Percentiles rank a stretch among this genome's conserved stretches.
phyloP scores from a whole-genome alignment of 164 flowering plant genomes.

The Taxillus chinensis region DNA sequence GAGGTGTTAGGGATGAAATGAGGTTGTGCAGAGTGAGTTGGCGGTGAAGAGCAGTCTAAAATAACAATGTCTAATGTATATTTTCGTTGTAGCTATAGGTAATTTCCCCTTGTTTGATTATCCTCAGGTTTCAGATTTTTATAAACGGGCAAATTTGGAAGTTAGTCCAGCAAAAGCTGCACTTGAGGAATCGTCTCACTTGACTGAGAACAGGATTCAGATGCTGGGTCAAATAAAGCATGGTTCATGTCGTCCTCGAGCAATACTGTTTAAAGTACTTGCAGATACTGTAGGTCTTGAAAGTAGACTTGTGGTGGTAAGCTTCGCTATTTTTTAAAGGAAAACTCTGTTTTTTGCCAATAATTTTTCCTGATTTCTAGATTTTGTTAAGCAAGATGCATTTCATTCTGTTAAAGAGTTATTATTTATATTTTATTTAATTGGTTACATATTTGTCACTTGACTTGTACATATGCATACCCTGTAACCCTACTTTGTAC shows the following conservation, averaged over 20 bases:
- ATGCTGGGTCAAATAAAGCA: slow-evolving; percentile 82
- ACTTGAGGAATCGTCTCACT: slow-evolving; percentile 50
- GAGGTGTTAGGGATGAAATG: too few species aligned
- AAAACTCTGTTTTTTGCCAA: too few species aligned
- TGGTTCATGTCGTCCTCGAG: slow-evolving; percentile 90
- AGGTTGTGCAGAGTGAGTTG: too few species aligned
- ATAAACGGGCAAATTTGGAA: slow-evolving; percentile 63
- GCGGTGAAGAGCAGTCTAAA: too few species aligned
- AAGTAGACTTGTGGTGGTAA: slow-evolving; percentile 83
- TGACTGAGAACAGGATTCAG: slow-evolving; percentile 52
- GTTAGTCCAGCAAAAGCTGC: slow-evolving; percentile 67
- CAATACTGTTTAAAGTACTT: slow-evolving; percentile 89
- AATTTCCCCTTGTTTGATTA: neutral
- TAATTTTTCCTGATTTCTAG: too few species aligned
- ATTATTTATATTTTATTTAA: neutral
- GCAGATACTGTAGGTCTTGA: slow-evolving; percentile 96
- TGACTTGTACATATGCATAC: too few species aligned
- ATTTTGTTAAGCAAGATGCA: neutral
- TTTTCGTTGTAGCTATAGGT: too few species aligned
- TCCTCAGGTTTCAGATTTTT: slow-evolving; percentile 74
- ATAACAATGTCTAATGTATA: too few species aligned
- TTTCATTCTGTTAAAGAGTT: neutral
- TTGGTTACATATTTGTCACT: too few species aligned
- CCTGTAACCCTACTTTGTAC: too few species aligned
- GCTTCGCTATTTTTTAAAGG: neutral